Base-by-base conservation (phyloP, 2,329 filamentous ascomycete species). In the Pseudogymnoascus sp. region DNA sequence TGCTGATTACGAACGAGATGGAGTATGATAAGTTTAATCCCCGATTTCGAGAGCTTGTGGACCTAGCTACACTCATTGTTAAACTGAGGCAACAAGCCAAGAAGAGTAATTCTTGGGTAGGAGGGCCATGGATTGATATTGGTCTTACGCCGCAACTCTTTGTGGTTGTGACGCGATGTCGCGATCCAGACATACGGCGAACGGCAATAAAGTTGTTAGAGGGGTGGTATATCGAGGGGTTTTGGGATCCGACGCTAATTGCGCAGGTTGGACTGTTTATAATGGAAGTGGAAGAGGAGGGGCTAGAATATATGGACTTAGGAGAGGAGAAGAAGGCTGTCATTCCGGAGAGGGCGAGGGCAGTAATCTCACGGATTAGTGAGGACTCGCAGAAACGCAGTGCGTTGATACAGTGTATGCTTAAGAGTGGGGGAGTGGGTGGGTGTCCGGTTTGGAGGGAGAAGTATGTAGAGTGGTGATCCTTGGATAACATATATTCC, bases 201-300 rank as follows among this genome's bases (percentile, higher is more conserved):
- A 62, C 64, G 38, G 65, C 65, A 5, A 63, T 67, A 30, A 26
- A 58, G 3, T 35, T 68, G 26, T 61, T 67, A 6, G 33, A 33
- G 3, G 34, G 52, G 9, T 65, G 62, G 63, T 52, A 52, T 52
- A 62, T 62, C 30, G 67, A 68, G 41, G 66, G 61, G 1, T 59
- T 63, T 56, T 66, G 63, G 64, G 60, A 62, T 21, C 61, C 55
- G 18, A 35, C 45, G 23, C 34, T 60, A 2, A 57, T 48, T 18
- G 65, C 63, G 5, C 62, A 65, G 48, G 41, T 67, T 12, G 64
- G 61, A 7, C 45, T n/a, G n/a, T 65, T 62, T 23, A 37, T 67
- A 2, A 66, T 67, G 63, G 62, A 66, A 41, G 55, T 67, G 10
- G 66, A 68, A 52, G 67, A 68, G 56, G 63, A 65, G 9, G 65